Conservation (phyloP, 106 monocot genomes). For the Platanthera guangdongensis region DNA sequence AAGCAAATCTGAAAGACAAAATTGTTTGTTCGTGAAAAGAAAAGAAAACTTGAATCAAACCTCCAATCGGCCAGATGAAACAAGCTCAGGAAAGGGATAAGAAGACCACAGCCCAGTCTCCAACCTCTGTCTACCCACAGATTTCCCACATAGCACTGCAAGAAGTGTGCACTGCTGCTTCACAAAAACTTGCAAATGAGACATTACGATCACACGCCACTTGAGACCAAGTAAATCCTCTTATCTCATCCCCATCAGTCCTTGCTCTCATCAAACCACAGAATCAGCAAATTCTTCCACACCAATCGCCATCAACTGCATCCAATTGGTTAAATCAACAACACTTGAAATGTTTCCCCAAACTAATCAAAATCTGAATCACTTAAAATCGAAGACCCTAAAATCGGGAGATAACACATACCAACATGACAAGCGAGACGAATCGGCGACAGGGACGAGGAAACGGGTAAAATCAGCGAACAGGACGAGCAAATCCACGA, state of each 20-base stretch:
- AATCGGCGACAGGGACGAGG: neutral
- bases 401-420: slow-evolving; percentile 11
- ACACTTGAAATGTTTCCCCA: neutral
- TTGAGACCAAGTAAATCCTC: neutral
- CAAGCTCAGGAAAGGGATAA: slow-evolving; percentile 68
- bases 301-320: neutral
- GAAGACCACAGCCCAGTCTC: slow-evolving; percentile 13
- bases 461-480: neutral
- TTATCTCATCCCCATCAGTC: neutral
- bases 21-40: neutral
- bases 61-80: slow-evolving; percentile 79
- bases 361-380: slow-evolving; percentile 1
- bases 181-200: slow-evolving; percentile 32
- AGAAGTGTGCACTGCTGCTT: slow-evolving; percentile 71
- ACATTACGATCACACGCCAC: slow-evolving; percentile 31
- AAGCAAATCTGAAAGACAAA: neutral
- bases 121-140: slow-evolving; percentile 16
- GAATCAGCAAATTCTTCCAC: neutral
- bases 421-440: neutral
- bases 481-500: neutral
- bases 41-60: slow-evolving; percentile 20
- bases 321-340: neutral
- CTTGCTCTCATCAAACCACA: neutral
- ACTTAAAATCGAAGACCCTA: neutral
- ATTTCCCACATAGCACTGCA: slow-evolving; percentile 59